Conservation (phyloP, 192 early-diverging fungal genomes). For the Entomortierella lignicola region DNA sequence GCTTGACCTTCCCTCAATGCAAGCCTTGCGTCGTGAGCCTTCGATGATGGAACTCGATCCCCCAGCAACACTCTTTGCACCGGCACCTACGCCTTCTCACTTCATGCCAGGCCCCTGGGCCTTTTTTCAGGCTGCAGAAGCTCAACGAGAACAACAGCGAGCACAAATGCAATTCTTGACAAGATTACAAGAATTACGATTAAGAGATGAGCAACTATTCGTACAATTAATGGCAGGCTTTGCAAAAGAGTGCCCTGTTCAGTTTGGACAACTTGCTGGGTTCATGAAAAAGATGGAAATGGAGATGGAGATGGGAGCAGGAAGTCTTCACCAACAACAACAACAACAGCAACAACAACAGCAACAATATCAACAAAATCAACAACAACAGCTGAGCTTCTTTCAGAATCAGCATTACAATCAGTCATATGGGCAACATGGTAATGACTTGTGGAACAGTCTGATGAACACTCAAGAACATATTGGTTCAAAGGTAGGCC, state of each 20-base stretch:
- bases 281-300: conserved; percentile 49
- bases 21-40: conserved; percentile 36
- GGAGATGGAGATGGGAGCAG: conserved; percentile 23
- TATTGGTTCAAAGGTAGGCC: conserved; percentile 19
- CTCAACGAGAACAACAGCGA: conserved; percentile 36
- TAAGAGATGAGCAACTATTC: conserved; percentile 38
- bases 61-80: conserved; percentile 28
- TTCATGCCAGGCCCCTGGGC: conserved; percentile 50
- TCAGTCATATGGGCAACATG: conserved; percentile 1
- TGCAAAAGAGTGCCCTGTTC: conserved; percentile 44
- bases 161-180: conserved; percentile 46
- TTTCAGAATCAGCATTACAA: conserved; percentile 1
- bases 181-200: conserved; percentile 34
- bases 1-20: conserved; percentile 39
- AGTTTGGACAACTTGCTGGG: conserved; percentile 40
- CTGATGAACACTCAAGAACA: conserved; percentile 7
- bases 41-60: conserved; percentile 52
- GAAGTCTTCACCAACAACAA: conserved; percentile 3
- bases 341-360: conserved; percentile 10
- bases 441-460: conserved; percentile 1
- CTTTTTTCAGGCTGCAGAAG: conserved; percentile 44
- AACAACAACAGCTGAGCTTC: conserved; percentile 6
- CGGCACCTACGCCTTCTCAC: conserved; percentile 22
- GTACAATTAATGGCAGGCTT: conserved; percentile 35
- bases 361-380: not conserved